Conservation (phyloP, 2,329 filamentous ascomycete genomes). For the Colletotrichum horii region DNA sequence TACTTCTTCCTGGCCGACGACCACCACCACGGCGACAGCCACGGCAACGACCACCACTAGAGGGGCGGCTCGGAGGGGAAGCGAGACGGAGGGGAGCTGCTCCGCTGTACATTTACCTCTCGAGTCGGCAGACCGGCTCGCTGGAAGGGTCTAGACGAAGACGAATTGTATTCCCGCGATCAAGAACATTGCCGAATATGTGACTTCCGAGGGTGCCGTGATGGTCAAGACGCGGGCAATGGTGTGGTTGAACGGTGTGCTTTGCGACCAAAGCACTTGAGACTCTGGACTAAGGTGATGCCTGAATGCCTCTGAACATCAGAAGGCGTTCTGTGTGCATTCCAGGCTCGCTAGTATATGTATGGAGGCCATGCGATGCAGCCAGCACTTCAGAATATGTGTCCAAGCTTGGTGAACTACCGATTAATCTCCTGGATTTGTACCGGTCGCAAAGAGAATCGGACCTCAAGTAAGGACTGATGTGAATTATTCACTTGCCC, state of each 20-base stretch:
- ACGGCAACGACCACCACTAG: slow-evolving; percentile 65
- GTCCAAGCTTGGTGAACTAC: neutral
- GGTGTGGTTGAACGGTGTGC: neutral
- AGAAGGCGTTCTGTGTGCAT: neutral
- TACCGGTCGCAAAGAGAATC: neutral
- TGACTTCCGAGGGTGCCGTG: neutral
- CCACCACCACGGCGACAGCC: slow-evolving; percentile 60
- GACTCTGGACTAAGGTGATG: neutral
- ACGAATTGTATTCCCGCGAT: slow-evolving; percentile 2
- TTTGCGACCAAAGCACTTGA: neutral
- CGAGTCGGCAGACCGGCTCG: slow-evolving; percentile 15
- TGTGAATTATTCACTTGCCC: too few relatives aligned
- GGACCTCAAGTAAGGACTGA: neutral
- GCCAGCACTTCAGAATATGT: neutral
- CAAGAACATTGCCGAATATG: neutral
- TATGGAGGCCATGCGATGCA: neutral
- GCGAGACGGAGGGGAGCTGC: slow-evolving; percentile 13
- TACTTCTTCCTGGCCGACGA: slow-evolving; percentile 82
- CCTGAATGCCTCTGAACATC: neutral
- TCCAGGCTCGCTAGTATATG: neutral
- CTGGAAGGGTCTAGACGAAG: slow-evolving; percentile 15
- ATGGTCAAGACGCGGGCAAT: neutral
- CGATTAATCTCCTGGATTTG: neutral
- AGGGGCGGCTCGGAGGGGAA: slow-evolving; percentile 14
- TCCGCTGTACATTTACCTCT: slow-evolving; percentile 42